These are phyloP conservation scores for Tolypocladium sp. DNA, from an alignment of 2,329 filamentous ascomycete species.

Conservation along the genomic window DNA sequence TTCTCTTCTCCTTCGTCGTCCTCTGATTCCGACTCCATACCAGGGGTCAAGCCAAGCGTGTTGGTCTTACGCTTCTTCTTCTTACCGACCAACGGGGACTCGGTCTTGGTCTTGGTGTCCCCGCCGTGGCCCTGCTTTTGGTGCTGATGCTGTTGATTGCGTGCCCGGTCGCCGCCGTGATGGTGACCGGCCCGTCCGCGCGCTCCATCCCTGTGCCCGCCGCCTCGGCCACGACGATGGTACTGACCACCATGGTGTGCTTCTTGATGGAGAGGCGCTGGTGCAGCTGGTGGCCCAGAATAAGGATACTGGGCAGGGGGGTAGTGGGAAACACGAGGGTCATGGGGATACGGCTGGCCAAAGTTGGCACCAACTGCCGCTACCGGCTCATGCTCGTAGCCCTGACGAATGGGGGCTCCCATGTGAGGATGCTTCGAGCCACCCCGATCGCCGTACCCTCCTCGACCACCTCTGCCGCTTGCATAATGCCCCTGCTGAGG, in stretches of 20 bases:
- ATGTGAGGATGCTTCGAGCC: constrained; percentile 20
- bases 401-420: constrained; percentile 22
- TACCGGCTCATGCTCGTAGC: constrained; percentile 21
- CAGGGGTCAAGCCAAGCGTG: constrained; percentile 62
- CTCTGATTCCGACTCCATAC: constrained; percentile 53
- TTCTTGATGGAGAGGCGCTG: constrained; percentile 18
- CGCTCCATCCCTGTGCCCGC: constrained; percentile 23
- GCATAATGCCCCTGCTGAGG: constrained; percentile 24
- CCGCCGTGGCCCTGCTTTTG: constrained; percentile 10
- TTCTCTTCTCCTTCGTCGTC: constrained; percentile 67
- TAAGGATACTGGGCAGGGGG: constrained; percentile 25
- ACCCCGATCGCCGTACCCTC: constrained; percentile 36
- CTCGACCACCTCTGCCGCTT: constrained; percentile 26
- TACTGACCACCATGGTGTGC: constrained; percentile 20
- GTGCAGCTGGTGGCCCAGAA: constrained; percentile 26
- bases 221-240: constrained; percentile 24
- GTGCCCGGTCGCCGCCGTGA: constrained; percentile 32
- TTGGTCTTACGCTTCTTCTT: constrained; percentile 67
- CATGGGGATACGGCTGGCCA: constrained; percentile 28
- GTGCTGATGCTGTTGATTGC: constrained; percentile 21
- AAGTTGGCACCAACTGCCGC: constrained; percentile 25
- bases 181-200: constrained; percentile 32
- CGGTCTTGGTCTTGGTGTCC: constrained; percentile 17
- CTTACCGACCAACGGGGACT: constrained; percentile 42
- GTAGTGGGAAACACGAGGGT: constrained; percentile 29